Evolutionary conservation across 2,329 filamentous ascomycete genomes (phyloP).

Genomic region (Phyllosticta capitalensis): DNA sequence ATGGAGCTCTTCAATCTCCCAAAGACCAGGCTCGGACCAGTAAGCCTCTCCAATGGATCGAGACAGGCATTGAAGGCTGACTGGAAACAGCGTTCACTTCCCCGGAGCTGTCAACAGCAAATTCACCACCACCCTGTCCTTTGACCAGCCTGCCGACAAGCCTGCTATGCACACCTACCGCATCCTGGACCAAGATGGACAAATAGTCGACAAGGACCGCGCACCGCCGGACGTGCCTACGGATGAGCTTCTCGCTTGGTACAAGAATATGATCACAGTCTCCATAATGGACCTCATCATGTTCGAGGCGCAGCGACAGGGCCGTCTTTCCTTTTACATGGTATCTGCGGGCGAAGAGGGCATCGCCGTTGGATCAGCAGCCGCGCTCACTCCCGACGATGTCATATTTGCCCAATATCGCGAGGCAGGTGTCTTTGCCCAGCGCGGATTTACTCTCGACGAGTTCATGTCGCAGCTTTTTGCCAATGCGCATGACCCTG

Average conservation of each 20-base stretch:
- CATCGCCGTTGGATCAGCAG: conserved; percentile 80
- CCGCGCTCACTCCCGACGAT: conserved; percentile 72
- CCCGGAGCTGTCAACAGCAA: conserved; percentile 92
- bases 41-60: conserved; percentile 26
- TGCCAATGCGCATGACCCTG: conserved; percentile 70
- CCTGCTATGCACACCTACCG: conserved; percentile 83
- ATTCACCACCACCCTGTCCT: conserved; percentile 72
- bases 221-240: conserved; percentile 55
- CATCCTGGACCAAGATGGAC: conserved; percentile 80
- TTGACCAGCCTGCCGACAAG: conserved; percentile 62
- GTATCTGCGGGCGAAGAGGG: conserved; percentile 90
- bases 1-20: conserved; percentile 42
- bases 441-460: conserved; percentile 75
- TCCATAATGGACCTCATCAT: conserved; percentile 94
- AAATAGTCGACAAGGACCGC: conserved; percentile 65
- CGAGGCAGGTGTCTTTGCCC: conserved; percentile 82
- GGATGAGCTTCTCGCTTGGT: conserved; percentile 51
- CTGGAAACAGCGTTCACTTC: conserved; percentile 50
- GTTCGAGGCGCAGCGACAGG: conserved; percentile 95
- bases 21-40: conserved; percentile 51
- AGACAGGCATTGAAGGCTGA: background rate
- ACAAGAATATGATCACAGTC: conserved; percentile 58
- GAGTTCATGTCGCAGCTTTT: conserved; percentile 97
- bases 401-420: conserved; percentile 92
- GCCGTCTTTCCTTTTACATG: conserved; percentile 95